These are phyloP conservation scores for Sonneratia caseolaris DNA, from an alignment of 345 rosid genomes.

Conservation along the genomic window DNA sequence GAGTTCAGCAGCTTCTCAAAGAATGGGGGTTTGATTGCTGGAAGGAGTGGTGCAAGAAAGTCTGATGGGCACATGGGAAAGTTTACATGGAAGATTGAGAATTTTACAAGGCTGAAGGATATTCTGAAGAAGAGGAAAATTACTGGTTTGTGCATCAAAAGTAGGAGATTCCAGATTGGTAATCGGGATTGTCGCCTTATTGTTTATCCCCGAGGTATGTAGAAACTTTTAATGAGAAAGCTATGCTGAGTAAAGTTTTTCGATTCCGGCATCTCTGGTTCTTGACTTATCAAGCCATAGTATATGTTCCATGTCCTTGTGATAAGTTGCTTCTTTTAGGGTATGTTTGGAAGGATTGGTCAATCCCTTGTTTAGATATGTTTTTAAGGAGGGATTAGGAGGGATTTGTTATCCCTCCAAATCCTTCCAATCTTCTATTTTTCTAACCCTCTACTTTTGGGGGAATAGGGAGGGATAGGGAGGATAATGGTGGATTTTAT, in stretches of 20 bases:
- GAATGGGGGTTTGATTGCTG: constrained; percentile 48
- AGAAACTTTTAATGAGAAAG: not conserved
- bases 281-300: not conserved
- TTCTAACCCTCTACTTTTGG: too few relatives aligned
- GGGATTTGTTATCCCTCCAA: too few relatives aligned
- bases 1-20: constrained; percentile 69
- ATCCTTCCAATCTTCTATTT: too few relatives aligned
- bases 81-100: constrained; percentile 84
- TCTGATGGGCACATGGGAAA: constrained; percentile 89
- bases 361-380: too few relatives aligned
- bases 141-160: constrained; percentile 93
- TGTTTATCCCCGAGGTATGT: constrained; percentile 97
- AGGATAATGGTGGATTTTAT: too few relatives aligned
- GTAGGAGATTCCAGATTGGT: constrained; percentile 98
- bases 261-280: not conserved
- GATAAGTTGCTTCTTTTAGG: too few relatives aligned
- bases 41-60: constrained; percentile 61
- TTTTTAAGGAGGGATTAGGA: too few relatives aligned
- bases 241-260: not conserved
- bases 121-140: constrained; percentile 94
- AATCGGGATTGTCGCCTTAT: constrained; percentile 96
- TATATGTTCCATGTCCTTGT: not conserved
- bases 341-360: too few relatives aligned
- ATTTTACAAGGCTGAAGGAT: constrained; percentile 88
- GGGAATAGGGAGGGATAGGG: too few relatives aligned